Evolutionary conservation across 148 eudicot genomes (phyloP).

Genomic region (Rheum nobile): DNA sequence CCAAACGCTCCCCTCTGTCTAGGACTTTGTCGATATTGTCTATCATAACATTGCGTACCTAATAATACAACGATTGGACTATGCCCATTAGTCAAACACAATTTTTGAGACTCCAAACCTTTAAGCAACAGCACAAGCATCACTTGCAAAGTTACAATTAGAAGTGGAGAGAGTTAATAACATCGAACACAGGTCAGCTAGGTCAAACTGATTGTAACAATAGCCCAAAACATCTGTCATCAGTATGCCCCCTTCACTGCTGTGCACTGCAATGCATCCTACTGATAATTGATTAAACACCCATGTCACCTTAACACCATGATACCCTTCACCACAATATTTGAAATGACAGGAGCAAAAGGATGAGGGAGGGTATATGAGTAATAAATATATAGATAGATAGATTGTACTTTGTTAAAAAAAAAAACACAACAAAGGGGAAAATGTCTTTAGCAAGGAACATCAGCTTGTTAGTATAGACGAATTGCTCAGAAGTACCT

Average conservation of each 20-base stretch:
- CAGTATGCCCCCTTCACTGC: neutral
- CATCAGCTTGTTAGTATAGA: neutral
- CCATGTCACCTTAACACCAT: neutral
- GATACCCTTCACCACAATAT: neutral
- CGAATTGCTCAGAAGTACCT: conserved; percentile 28
- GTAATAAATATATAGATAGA: neutral
- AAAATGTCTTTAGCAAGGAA: neutral
- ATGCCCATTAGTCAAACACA: neutral
- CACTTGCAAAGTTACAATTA: neutral
- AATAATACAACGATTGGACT: neutral
- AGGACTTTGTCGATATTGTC: conserved; percentile 95
- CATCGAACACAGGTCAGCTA: neutral
- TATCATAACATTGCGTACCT: conserved; percentile 94
- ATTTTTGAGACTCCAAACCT: neutral
- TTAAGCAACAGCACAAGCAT: neutral
- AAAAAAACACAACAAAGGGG: neutral
- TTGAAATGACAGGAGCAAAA: neutral
- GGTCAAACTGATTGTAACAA: neutral
- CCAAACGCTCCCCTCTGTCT: conserved; percentile 94
- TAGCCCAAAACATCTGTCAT: neutral
- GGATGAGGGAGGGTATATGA: neutral
- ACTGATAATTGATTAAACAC: neutral
- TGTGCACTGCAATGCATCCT: neutral
- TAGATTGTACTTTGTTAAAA: neutral
- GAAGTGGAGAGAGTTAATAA: neutral